Evolutionary conservation across 2,329 filamentous ascomycete genomes (phyloP), one percentile per base, ranked within the genome.

Genomic region (Pestalotiopsis fici): DNA sequence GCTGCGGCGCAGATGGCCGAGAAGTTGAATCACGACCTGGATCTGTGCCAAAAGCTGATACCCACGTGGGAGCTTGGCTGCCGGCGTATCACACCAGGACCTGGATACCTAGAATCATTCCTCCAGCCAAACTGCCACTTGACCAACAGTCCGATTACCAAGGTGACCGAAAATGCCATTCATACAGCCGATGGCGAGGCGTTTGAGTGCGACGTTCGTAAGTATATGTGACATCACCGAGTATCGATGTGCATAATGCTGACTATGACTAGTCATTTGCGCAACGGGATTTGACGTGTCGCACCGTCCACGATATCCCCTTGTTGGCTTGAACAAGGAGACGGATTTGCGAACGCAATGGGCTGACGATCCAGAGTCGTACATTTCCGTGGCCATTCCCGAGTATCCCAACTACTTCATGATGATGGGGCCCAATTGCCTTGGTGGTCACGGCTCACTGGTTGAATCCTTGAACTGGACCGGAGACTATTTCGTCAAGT

Each of bases 281-380:
- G 64, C 55, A 12, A 66, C 64, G 9, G 55, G 64, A n/a, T 66
- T 65, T 21, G 66, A 67, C 47, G 62, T 63, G 9, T 60, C 66
- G 4, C 62, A 65, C 37, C 56, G 60, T n/a, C 66, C 62, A 9
- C 54, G 66, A 3, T 74, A 88, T 39, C 80, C 82, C 9, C 82
- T 89, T 2, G 77, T 80, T 1, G 88, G 87, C 1, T 79, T 57
- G 55, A 28, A 79, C 56, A 75, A 78, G 2, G 83, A 82, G 2
- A 80, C 82, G 39, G 79, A 82, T 50, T 76, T 90, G 4, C 79
- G 85, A 21, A 78, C 87, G 39, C 76, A 83, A 1, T 90, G 88
- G 87, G 79, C 83, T 2, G 72, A 74, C n/a, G 72, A 74, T 25
- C 74, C 76, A 3, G 73, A 76, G 47, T 72, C 74, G 0, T 77